phyloP scores from a whole-genome alignment of 106 monocot genomes.

The Iris macrosiphon region DNA sequence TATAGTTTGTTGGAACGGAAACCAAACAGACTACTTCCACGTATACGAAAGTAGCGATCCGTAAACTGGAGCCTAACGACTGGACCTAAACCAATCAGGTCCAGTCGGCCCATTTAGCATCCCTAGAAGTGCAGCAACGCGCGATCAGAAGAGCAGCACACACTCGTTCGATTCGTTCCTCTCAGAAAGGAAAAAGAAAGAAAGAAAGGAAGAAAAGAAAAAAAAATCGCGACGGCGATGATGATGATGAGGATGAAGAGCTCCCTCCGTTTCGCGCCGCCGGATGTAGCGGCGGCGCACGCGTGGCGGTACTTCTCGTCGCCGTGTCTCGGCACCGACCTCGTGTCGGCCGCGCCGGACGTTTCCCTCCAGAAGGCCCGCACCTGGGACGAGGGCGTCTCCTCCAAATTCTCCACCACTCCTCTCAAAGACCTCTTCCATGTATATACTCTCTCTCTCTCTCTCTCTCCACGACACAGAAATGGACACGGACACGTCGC shows the following conservation, averaged over 20 bases:
- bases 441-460: slow-evolving; percentile 13
- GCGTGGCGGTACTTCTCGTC: slow-evolving; percentile 24
- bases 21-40: no score
- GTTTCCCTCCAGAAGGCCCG: slow-evolving; percentile 93
- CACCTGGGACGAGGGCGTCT: slow-evolving; percentile 92
- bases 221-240: slow-evolving; percentile 33
- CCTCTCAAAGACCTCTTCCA: slow-evolving; percentile 83
- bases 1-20: no score
- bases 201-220: background rate
- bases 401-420: slow-evolving; percentile 87
- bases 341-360: slow-evolving; percentile 51
- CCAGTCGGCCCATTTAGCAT: no score
- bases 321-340: slow-evolving; percentile 46
- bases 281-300: slow-evolving; percentile 4
- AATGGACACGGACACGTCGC: no score
- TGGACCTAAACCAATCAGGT: no score
- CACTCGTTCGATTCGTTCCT: no score
- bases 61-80: no score
- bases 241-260: slow-evolving; percentile 23
- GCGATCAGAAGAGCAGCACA: no score
- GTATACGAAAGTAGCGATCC: no score
- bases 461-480: background rate
- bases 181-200: no score
- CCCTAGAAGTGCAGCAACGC: no score
- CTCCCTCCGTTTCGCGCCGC: background rate